A percentile compares a stretch with the other conserved stretches of the same genome.
These are phyloP conservation scores for Clathrus columnatus DNA, from an alignment of 768 basidiomycete species.

Conservation along the genomic window DNA sequence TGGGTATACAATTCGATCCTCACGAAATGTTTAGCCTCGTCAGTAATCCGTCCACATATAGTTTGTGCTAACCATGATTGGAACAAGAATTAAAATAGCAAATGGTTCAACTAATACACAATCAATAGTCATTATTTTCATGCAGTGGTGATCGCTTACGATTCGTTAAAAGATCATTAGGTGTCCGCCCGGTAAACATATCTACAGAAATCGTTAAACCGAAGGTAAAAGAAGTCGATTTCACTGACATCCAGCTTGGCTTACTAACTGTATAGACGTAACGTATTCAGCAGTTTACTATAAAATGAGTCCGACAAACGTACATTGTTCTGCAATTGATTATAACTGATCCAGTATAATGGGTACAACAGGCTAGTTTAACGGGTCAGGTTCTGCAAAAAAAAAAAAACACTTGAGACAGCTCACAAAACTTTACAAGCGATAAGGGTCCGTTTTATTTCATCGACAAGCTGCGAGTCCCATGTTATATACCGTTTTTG, in stretches of 20 bases:
- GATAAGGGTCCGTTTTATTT: constrained; percentile 3
- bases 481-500: constrained; percentile 1
- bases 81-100: constrained; percentile 66
- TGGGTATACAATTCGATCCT: constrained; percentile 19
- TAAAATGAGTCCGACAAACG: background rate
- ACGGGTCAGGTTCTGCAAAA: background rate
- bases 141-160: background rate
- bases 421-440: constrained; percentile 10
- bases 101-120: constrained; percentile 24
- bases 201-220: background rate
- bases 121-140: background rate
- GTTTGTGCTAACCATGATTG: constrained; percentile 35
- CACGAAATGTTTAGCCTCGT: no score
- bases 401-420: no score
- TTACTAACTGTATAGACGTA: background rate
- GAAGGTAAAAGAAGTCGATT: background rate
- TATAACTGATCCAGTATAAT: constrained; percentile 7
- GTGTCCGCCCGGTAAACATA: constrained; percentile 7
- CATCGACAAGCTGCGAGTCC: constrained; percentile 9
- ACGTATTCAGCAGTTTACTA: background rate
- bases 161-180: constrained; percentile 7
- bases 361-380: constrained; percentile 3
- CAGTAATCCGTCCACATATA: no score
- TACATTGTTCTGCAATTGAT: constrained; percentile 7
- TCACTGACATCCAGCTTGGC: constrained; percentile 4